Evolutionary conservation across 352 stramenopile species (phyloP).

Genomic region (Globisporangium spiculum): DNA sequence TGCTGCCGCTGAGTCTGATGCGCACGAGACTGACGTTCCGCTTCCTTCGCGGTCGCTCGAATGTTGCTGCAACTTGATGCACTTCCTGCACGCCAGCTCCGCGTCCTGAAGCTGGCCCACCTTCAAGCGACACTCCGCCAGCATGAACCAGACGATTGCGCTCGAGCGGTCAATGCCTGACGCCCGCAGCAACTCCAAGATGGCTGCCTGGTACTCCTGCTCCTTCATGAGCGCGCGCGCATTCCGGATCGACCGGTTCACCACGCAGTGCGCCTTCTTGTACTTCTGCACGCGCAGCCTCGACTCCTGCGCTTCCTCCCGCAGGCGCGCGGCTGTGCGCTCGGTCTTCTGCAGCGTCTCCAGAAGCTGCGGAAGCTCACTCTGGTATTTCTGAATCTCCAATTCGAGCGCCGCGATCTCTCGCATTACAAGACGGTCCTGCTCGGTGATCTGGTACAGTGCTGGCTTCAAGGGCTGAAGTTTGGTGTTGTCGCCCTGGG

Average conservation of each 20-base stretch:
- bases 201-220: conserved; percentile 58
- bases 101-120: conserved; percentile 44
- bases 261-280: conserved; percentile 39
- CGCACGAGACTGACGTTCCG: neutral
- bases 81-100: conserved; percentile 52
- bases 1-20: conserved; percentile 8
- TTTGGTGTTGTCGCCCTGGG: neutral
- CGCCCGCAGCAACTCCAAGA: conserved; percentile 53
- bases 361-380: conserved; percentile 42
- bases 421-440: conserved; percentile 35
- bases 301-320: conserved; percentile 34
- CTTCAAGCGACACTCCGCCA: conserved; percentile 51
- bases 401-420: conserved; percentile 45
- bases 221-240: conserved; percentile 39
- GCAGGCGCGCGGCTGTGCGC: conserved; percentile 26
- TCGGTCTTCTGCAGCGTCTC: conserved; percentile 36
- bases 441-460: conserved; percentile 34
- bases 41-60: conserved; percentile 11
- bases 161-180: conserved; percentile 48
- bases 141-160: conserved; percentile 46
- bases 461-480: conserved; percentile 12
- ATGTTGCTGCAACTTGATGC: conserved; percentile 36
- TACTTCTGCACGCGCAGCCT: conserved; percentile 41
- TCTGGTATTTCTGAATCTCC: conserved; percentile 41
- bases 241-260: conserved; percentile 39